A percentile compares a stretch with the other conserved stretches of the same genome.
Evolutionary conservation across 345 rosid species (phyloP).

Genomic region (Psidium friedrichsthalianum): DNA sequence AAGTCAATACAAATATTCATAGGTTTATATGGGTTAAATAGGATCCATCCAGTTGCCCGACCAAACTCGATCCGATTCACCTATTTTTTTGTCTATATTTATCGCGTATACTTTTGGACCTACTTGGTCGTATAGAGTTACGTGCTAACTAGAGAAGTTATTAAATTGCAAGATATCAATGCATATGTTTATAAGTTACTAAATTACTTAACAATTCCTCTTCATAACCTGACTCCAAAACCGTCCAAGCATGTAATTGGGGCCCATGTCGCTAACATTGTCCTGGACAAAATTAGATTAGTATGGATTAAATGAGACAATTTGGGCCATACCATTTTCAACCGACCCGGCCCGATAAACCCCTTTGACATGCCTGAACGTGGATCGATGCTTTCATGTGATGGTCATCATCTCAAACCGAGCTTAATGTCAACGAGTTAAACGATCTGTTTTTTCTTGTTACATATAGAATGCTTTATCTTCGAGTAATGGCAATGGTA

Average conservation of each 20-base stretch:
- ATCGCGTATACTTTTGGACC: neutral
- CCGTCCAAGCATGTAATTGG: too few relatives aligned
- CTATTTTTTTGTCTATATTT: neutral
- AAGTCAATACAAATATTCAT: neutral
- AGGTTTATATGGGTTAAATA: neutral
- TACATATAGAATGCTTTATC: neutral
- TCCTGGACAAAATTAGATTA: too few relatives aligned
- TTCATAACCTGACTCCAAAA: neutral
- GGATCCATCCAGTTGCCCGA: fast-evolving
- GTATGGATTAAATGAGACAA: neutral
- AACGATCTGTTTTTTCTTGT: neutral
- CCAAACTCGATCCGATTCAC: fast-evolving
- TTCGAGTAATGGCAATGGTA: neutral
- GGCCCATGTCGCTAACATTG: too few relatives aligned
- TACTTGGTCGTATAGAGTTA: neutral
- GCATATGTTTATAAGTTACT: neutral
- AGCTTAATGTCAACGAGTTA: neutral
- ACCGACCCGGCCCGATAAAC: too few relatives aligned
- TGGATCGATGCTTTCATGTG: neutral
- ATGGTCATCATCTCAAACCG: neutral
- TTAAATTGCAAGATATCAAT: neutral
- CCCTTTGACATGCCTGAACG: neutral
- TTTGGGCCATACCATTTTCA: neutral
- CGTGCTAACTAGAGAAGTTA: neutral
- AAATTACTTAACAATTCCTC: neutral